Conservation (phyloP, 2,329 filamentous ascomycete species). For the Scedosporium aurantiacum region DNA sequence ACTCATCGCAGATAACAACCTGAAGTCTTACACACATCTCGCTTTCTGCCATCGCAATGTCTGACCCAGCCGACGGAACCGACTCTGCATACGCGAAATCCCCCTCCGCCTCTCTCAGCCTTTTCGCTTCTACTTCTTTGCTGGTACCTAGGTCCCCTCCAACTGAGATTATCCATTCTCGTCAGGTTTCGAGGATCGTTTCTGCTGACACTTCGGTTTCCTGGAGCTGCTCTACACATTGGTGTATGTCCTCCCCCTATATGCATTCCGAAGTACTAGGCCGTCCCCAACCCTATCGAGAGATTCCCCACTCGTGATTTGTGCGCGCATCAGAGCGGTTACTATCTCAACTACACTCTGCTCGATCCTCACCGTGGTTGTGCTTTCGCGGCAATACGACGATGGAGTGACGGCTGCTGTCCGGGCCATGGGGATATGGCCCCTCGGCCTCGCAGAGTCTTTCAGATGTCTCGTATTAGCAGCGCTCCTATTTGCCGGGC, state of each 20-base stretch:
- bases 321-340: conserved; percentile 71
- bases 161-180: not conserved
- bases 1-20: no score
- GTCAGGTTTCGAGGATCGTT: not conserved
- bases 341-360: conserved; percentile 62
- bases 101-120: not conserved
- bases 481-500: conserved; percentile 68
- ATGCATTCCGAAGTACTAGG: conserved; percentile 67
- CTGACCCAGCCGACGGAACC: not conserved
- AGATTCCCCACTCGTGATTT: conserved; percentile 83
- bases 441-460: conserved; percentile 55
- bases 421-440: conserved; percentile 72
- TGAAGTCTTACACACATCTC: no score
- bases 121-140: not conserved
- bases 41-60: not conserved
- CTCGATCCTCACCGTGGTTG: conserved; percentile 52
- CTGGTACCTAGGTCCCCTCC: not conserved
- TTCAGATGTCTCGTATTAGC: conserved; percentile 58
- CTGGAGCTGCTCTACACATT: conserved; percentile 67
- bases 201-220: not conserved
- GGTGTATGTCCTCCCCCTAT: conserved; percentile 84
- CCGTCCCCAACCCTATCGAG: conserved; percentile 70
- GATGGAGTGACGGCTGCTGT: conserved; percentile 41
- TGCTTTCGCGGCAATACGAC: conserved; percentile 45
- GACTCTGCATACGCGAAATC: not conserved